Conservation (phyloP, 2,329 filamentous ascomycete species). For the Fusarium pininemorale region DNA sequence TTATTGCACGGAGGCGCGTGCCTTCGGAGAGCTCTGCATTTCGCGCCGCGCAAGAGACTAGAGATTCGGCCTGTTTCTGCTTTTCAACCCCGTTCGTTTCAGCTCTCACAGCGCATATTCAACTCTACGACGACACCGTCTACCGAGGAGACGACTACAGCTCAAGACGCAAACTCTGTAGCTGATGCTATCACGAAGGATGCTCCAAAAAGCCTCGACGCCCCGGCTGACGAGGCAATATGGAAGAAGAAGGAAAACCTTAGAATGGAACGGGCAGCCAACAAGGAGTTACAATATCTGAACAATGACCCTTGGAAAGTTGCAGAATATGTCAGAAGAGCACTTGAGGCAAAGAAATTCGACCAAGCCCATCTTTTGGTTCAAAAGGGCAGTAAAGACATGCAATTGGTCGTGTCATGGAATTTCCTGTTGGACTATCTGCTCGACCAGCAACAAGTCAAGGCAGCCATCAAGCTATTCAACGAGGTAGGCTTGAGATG, state of each 20-base stretch:
- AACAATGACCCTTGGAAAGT: slow-evolving; percentile 75
- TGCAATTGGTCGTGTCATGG: slow-evolving; percentile 80
- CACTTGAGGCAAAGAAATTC: slow-evolving; percentile 67
- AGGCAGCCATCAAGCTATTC: slow-evolving; percentile 79
- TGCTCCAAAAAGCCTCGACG: slow-evolving; percentile 35
- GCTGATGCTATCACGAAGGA: slow-evolving; percentile 23
- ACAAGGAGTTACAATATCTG: slow-evolving; percentile 69
- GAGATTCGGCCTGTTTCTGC: slow-evolving; percentile 6
- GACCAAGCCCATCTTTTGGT: slow-evolving; percentile 75
- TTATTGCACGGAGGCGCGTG: slow-evolving; percentile 43
- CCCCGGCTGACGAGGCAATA: slow-evolving; percentile 17
- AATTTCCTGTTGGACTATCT: slow-evolving; percentile 83
- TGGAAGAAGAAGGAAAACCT: slow-evolving; percentile 35
- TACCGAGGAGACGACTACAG: slow-evolving; percentile 6
- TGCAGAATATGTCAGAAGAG: slow-evolving; percentile 69
- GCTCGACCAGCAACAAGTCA: slow-evolving; percentile 68
- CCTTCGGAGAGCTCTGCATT: slow-evolving; percentile 40
- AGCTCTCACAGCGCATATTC: slow-evolving; percentile 13
- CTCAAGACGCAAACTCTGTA: background rate
- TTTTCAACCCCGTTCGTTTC: slow-evolving; percentile 15
- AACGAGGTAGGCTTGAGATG: slow-evolving; percentile 72
- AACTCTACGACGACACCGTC: slow-evolving; percentile 15
- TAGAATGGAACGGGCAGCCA: slow-evolving; percentile 51
- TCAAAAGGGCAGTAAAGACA: slow-evolving; percentile 71
- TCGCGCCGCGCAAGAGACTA: slow-evolving; percentile 12